Evolutionary conservation across 768 basidiomycete genomes (phyloP).

Genomic region (Cystofilobasidium macerans): DNA sequence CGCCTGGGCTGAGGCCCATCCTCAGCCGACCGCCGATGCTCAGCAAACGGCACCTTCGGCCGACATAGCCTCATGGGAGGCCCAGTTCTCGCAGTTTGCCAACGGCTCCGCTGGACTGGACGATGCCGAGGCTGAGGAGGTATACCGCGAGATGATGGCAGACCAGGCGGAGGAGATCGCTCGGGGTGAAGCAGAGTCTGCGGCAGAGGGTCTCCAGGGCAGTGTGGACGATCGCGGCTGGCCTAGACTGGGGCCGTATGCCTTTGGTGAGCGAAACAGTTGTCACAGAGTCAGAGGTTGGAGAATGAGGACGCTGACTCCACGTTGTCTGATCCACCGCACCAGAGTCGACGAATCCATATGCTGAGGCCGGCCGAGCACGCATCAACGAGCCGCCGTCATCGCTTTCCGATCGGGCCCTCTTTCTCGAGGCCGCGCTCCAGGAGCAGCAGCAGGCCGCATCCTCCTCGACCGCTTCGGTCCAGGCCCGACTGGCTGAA

Average conservation of each 20-base stretch:
- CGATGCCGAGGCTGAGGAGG: slow-evolving; percentile 19
- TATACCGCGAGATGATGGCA: slow-evolving; percentile 26
- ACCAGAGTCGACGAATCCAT: slow-evolving; percentile 62
- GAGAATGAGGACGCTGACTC: too few relatives aligned
- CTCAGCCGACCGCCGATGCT: not conserved
- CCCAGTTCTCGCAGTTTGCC: slow-evolving; percentile 33
- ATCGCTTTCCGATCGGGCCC: slow-evolving; percentile 72
- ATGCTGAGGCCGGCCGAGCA: slow-evolving; percentile 49
- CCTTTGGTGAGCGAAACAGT: too few relatives aligned
- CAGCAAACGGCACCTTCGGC: not conserved
- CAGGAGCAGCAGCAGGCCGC: too few relatives aligned
- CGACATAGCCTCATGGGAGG: slow-evolving; percentile 34
- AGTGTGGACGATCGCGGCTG: slow-evolving; percentile 49
- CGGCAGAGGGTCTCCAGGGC: not conserved
- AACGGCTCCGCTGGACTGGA: too few relatives aligned
- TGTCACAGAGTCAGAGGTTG: too few relatives aligned
- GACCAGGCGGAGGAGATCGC: slow-evolving; percentile 26
- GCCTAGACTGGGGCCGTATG: slow-evolving; percentile 59
- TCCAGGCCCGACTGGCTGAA: slow-evolving; percentile 64
- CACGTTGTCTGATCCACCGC: not conserved
- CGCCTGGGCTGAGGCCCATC: slow-evolving; percentile 19
- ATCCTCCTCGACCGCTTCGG: slow-evolving; percentile 40
- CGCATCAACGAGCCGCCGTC: slow-evolving; percentile 47
- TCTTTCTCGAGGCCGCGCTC: slow-evolving; percentile 83
- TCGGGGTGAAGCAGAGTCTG: slow-evolving; percentile 28